Conservation (phyloP, 1,139 yeast genomes). For the Wickerhamomyces sp. region DNA sequence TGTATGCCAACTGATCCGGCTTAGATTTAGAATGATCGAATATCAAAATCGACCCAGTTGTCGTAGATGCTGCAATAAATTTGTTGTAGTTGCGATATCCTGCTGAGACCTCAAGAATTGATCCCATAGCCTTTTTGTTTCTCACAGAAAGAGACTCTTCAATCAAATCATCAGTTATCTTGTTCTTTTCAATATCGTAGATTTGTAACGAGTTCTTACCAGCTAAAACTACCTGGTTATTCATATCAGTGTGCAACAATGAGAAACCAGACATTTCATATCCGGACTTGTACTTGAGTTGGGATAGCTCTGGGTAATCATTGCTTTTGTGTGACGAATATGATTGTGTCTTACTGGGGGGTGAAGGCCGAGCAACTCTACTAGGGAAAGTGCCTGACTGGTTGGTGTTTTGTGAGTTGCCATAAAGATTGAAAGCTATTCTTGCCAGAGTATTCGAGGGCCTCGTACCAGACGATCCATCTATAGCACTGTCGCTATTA, state of each 20-base stretch:
- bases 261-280: conserved; percentile 20
- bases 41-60: conserved; percentile 46
- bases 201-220: conserved; percentile 55
- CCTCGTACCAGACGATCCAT: conserved; percentile 7
- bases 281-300: conserved; percentile 13
- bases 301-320: conserved; percentile 1
- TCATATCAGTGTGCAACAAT: conserved; percentile 29
- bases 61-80: conserved; percentile 44
- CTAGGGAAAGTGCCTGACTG: too few species aligned
- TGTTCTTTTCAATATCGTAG: conserved; percentile 37
- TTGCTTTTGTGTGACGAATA: conserved; percentile 6
- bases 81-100: conserved; percentile 41
- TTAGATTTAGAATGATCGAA: conserved; percentile 36
- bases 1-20: conserved; percentile 38
- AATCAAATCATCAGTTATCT: conserved; percentile 31
- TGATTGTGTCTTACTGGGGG: not conserved
- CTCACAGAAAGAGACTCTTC: conserved; percentile 24
- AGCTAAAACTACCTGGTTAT: conserved; percentile 49
- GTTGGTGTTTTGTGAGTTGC: conserved; percentile 11
- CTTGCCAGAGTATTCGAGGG: conserved; percentile 20
- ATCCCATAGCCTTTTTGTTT: conserved; percentile 41
- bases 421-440: conserved; percentile 25
- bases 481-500: not conserved
- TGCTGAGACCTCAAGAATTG: conserved; percentile 42
- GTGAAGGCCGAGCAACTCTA: too few species aligned